Conservation (phyloP, 495 filamentous ascomycete genomes). For the Pyrenopolyporus hunteri region DNA sequence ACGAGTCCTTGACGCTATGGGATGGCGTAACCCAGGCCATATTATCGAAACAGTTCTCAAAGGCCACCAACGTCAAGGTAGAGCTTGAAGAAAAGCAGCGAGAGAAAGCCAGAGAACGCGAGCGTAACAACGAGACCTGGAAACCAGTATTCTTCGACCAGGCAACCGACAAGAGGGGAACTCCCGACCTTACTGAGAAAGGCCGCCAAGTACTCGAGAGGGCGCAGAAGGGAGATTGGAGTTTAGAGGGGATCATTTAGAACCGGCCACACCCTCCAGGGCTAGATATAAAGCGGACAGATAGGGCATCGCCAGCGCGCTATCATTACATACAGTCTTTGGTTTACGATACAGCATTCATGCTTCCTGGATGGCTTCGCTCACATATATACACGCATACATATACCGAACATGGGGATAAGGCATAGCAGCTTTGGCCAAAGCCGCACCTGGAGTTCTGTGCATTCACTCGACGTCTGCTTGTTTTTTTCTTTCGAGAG, state of each 20-base stretch:
- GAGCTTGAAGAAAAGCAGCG: constrained; percentile 92
- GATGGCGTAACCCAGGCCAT: constrained; percentile 87
- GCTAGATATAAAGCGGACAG: constrained; percentile 6
- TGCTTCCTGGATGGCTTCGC: constrained; percentile 31
- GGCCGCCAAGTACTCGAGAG: constrained; percentile 72
- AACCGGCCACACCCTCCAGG: neutral
- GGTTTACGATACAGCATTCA: constrained; percentile 23
- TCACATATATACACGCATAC: constrained; percentile 34
- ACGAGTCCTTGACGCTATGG: constrained; percentile 93
- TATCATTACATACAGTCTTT: constrained; percentile 26
- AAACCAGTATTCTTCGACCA: constrained; percentile 89
- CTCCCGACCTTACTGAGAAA: constrained; percentile 79
- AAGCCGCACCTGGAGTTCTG: constrained; percentile 34
- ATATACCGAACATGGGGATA: constrained; percentile 32
- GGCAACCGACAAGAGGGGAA: constrained; percentile 72
- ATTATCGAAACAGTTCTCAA: constrained; percentile 75
- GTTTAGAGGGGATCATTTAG: constrained; percentile 50
- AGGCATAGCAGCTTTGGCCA: constrained; percentile 37
- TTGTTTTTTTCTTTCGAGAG: constrained; percentile 12
- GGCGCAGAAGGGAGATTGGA: constrained; percentile 67
- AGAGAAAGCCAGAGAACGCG: constrained; percentile 78
- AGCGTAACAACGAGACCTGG: constrained; percentile 70
- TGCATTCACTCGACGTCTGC: constrained; percentile 19
- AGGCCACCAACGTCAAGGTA: constrained; percentile 84
- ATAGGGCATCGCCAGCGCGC: neutral